Conservation (phyloP, 2,329 filamentous ascomycete species). For the Berkeleyomyces rouxiae region DNA sequence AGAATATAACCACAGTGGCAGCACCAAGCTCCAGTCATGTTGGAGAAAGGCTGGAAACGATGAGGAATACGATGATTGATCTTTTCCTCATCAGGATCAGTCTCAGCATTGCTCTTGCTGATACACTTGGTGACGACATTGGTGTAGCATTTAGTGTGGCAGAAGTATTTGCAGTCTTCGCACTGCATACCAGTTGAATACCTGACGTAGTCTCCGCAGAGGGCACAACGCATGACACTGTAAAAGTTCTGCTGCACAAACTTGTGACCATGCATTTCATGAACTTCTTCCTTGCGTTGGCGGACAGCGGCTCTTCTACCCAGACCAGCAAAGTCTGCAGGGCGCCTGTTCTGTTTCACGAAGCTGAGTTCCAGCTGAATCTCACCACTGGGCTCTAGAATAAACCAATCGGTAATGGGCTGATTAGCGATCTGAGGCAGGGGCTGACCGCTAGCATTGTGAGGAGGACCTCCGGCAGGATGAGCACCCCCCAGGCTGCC, state of each 20-base stretch:
- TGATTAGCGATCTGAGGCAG: constrained; percentile 36
- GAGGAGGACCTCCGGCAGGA: constrained; percentile 26
- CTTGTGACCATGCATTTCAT: constrained; percentile 98
- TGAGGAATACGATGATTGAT: constrained; percentile 99
- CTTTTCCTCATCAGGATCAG: constrained; percentile 96
- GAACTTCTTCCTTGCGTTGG: constrained; percentile 93
- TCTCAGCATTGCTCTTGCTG: constrained; percentile 97
- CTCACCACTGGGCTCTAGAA: constrained; percentile 80
- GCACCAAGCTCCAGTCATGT: constrained; percentile 98
- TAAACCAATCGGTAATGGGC: constrained; percentile 89
- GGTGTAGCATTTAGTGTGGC: constrained; percentile 90
- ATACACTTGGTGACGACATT: constrained; percentile 99
- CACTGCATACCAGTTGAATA: constrained; percentile 99
- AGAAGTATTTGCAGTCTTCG: constrained; percentile 98
- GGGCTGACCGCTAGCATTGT: constrained; percentile 19
- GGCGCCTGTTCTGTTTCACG: constrained; percentile 70
- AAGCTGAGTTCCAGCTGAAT: constrained; percentile 88
- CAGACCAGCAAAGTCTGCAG: constrained; percentile 78
- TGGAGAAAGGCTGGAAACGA: constrained; percentile 90
- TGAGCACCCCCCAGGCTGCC: constrained; percentile 24
- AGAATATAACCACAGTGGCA: constrained; percentile 96
- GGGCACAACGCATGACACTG: constrained; percentile 98
- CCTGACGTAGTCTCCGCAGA: constrained; percentile 96
- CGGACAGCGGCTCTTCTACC: constrained; percentile 91
- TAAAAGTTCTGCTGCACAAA: constrained; percentile 98